These are phyloP conservation scores for Monilinia vaccinii-corymbosi DNA, from an alignment of 2,329 filamentous ascomycete genomes.

Conservation along the genomic window DNA sequence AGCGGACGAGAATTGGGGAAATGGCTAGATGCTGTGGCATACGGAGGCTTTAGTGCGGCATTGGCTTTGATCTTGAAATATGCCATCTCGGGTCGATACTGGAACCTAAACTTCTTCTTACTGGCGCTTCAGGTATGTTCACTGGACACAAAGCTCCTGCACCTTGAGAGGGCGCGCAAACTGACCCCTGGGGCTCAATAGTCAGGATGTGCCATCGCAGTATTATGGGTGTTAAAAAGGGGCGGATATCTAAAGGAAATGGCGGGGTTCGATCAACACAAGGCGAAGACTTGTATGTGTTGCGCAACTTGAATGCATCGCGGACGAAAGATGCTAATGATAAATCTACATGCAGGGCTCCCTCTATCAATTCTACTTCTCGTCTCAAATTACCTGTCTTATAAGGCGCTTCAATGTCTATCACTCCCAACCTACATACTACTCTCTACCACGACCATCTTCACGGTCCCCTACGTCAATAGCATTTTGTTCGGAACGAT, in stretches of 20 bases:
- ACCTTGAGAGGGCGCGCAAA: background rate
- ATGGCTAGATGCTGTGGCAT: slow-evolving; percentile 2
- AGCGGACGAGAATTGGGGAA: background rate
- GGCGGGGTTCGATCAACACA: background rate
- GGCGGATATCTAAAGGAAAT: slow-evolving; percentile 5
- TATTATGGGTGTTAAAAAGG: background rate
- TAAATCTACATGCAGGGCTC: background rate
- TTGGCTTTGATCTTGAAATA: slow-evolving; percentile 3
- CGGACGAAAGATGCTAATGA: background rate
- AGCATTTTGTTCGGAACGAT: slow-evolving; percentile 4
- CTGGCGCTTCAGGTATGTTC: slow-evolving; percentile 8
- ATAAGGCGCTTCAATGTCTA: slow-evolving; percentile 9
- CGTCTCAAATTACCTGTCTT: slow-evolving; percentile 5
- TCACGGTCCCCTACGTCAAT: slow-evolving; percentile 5
- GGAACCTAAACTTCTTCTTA: slow-evolving; percentile 10
- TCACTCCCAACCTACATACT: slow-evolving; percentile 9
- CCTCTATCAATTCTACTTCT: slow-evolving; percentile 5
- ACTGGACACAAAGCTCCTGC: no score
- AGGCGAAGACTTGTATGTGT: slow-evolving; percentile 1
- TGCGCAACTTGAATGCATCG: background rate
- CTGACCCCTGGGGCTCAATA: background rate
- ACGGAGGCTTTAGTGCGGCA: background rate
- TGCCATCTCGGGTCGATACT: slow-evolving; percentile 6
- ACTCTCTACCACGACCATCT: slow-evolving; percentile 8
- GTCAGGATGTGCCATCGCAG: slow-evolving; percentile 1